Base-by-base conservation (phyloP, 805 yeast genomes). In the Wickerhamomyces rabaulensis region DNA sequence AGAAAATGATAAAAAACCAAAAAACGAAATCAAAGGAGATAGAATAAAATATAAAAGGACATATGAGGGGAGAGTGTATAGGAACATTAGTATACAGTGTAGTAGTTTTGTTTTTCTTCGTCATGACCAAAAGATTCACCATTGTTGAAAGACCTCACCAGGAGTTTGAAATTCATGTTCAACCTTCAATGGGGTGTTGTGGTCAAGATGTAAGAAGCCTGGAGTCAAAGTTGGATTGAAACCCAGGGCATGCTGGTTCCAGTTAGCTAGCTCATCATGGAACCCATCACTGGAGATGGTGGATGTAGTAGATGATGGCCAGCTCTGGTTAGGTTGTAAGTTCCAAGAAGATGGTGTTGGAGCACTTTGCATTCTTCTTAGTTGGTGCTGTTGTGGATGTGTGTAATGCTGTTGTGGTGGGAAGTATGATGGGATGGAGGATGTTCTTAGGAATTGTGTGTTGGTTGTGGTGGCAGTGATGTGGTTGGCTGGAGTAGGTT, bases 221-320 rank as follows among this genome's bases (percentile, higher is more conserved):
- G 57, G 56, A 37, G 50, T 52, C 47, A 48, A 42, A 33, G 41
- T 47, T 29, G 43, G 15, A 5, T 25, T 21, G 12, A 19, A 23
- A 25, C 41, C 36, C 10, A 41, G 35, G 19, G 48, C 43, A 37
- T 44, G 41, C 20, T 46, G 46, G 43, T 48, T 50, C 9, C 56
- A 54, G 39, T 52, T 53, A 43, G 52, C 51, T 39, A 51, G 54
- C 40, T 54, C 58, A n/a, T 50, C 42, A 46, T 52, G 51, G 49
- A 48, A 52, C 4, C 52, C 52, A 35, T 53, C 54, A 9, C 45
- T 48, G n/a, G 25, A 10, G 9, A 27, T 36, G 13, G 47, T 29
- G 19, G 40, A 29, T n/a, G 49, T 42, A 9, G 44, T 33, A 3
- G 20, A 13, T 13, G 39, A n/a, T n/a, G 45, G 43, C n/a, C 27